Evolutionary conservation across 106 monocot genomes (phyloP), one percentile per base, ranked within the genome.

Genomic region (Vanilla planifolia): DNA sequence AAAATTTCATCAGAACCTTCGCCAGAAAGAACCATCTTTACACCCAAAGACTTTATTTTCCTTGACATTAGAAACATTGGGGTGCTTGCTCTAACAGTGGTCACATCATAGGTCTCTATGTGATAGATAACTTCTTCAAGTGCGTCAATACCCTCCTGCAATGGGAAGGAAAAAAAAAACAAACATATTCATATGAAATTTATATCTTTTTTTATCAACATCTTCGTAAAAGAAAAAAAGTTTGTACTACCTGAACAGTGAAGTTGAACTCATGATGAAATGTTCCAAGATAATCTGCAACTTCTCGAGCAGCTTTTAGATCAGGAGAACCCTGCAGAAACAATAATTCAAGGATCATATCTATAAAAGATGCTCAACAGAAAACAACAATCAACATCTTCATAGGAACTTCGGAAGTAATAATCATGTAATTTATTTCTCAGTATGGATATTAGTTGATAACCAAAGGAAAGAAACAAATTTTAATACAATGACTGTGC

Each of bases 1-100:
- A 84, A 79, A 35, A 84, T 72, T 64, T 84, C 79, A 69, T 79
- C 79, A 55, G 84, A 75, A 53, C 84, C 84, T 65, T 84, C 84
- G 13, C 84, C 84, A 21, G 84, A 84, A 65, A 84, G 79, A 64
- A 84, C 84, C 84, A 84, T 84, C 60, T 84, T 79, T 36, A 84
- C 84, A 48, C 84, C 84, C 59, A 79, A 65, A 20, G 84, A 84
- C 48, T 79, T 84, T 36, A 84, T 84, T 61, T 84, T 79, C 16
- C 84, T 64, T 3, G 84, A 79, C 79, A 84, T 84, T 21, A 84
- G 44, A 65, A 84, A 84, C 84, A 79, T 84, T 53, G 84, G 84
- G 20, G 79, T 84, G 62, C 84, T 84, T 42, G 79, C 84, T 52
- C 84, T 72, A 61, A 84, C 58, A 50, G 84, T 84, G 5, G 84